Evolutionary conservation across 2,329 filamentous ascomycete species (phyloP).

Genomic region (Tolypocladium ophioglossoides): DNA sequence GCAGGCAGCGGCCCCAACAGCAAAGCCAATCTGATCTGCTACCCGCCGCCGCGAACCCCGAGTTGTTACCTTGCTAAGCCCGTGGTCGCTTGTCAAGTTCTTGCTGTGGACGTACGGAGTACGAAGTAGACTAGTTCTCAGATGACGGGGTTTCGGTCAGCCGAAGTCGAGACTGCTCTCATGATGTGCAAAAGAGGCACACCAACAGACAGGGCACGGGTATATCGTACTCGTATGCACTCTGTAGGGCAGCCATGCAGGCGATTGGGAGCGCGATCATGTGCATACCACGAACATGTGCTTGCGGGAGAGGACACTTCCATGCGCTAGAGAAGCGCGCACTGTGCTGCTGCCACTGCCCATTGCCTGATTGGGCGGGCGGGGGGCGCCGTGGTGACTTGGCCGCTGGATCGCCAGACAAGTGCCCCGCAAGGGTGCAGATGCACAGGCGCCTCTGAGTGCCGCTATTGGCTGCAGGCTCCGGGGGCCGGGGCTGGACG

Average conservation of each 20-base stretch:
- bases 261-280: not conserved
- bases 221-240: not conserved
- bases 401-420: conserved; percentile 14
- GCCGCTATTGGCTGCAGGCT: conserved; percentile 22
- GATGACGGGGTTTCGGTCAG: not conserved
- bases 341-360: conserved; percentile 1
- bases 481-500: conserved; percentile 19
- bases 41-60: not conserved
- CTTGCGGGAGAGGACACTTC: no score
- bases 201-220: not conserved
- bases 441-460: conserved; percentile 18
- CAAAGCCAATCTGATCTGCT: not conserved
- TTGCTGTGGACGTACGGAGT: not conserved
- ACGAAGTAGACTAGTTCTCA: not conserved
- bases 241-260: not conserved
- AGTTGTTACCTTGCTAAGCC: not conserved
- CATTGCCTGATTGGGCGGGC: conserved; percentile 3
- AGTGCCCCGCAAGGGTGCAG: conserved; percentile 15
- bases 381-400: conserved; percentile 4
- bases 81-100: not conserved
- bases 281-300: not conserved
- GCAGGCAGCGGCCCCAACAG: not conserved
- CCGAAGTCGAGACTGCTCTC: not conserved
- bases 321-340: not conserved
- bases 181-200: not conserved